phyloP scores from a whole-genome alignment of 164 flowering plant species.

The Sedum album region DNA sequence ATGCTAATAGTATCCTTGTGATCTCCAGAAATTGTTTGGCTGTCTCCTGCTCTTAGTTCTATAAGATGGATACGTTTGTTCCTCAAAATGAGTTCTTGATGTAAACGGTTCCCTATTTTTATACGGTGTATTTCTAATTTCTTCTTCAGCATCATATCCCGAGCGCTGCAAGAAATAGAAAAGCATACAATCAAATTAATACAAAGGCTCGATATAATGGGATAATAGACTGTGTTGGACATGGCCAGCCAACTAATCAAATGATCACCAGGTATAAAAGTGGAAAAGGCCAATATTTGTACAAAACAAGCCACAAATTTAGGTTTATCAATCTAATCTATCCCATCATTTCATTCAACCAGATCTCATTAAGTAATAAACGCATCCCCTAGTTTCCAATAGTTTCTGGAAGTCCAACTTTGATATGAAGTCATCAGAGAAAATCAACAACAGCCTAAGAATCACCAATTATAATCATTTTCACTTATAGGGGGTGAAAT shows the following conservation, averaged over 20 bases:
- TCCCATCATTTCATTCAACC: not conserved
- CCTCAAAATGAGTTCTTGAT: constrained; percentile 26
- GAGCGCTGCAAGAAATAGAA: constrained; percentile 42
- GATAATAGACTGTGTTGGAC: not conserved
- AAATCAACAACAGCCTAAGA: not conserved
- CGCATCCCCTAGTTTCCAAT: not conserved
- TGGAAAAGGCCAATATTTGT: not conserved
- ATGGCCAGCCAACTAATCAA: not conserved
- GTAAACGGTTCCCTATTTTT: constrained; percentile 14
- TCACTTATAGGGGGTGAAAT: not conserved
- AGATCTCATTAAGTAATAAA: not conserved
- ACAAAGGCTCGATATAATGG: not conserved
- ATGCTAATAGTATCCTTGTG: not conserved
- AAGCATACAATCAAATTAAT: constrained; percentile 4
- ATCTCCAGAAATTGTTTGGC: constrained; percentile 16
- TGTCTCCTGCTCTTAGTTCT: constrained; percentile 23
- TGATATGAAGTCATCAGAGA: not conserved
- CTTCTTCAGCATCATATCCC: constrained; percentile 71
- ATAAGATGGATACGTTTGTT: constrained; percentile 18
- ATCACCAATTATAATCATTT: not conserved
- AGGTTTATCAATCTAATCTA: not conserved
- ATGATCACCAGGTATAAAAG: not conserved
- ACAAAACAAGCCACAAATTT: not conserved
- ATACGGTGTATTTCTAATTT: constrained; percentile 36
- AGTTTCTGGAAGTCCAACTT: not conserved